A percentile compares a stretch with the other conserved stretches of the same genome.
Evolutionary conservation across 331 rosid genomes (phyloP).

Genomic region (Acacia pycnantha): DNA sequence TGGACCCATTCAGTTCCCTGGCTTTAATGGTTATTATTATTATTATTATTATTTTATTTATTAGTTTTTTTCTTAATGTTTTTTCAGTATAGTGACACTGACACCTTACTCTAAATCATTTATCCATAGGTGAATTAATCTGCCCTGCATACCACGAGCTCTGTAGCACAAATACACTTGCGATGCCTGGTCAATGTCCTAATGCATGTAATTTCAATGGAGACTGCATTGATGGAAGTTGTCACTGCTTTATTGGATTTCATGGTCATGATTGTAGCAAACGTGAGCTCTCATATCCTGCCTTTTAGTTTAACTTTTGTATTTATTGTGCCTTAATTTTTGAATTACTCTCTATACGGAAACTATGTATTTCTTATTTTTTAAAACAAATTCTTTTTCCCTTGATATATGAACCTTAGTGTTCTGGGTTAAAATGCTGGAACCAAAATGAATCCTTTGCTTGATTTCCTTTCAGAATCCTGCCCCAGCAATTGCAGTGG

Average conservation of each 20-base stretch:
- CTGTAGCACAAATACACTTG: slow-evolving; percentile 53
- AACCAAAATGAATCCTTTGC: slow-evolving; percentile 1
- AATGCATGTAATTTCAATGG: slow-evolving; percentile 81
- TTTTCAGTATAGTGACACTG: slow-evolving; percentile 17
- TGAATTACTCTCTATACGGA: not conserved
- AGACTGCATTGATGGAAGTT: slow-evolving; percentile 85
- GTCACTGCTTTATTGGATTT: slow-evolving; percentile 81
- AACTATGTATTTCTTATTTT: not conserved
- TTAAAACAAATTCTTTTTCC: not conserved
- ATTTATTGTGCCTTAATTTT: not conserved
- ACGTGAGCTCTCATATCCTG: slow-evolving; percentile 54
- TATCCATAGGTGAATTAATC: slow-evolving; percentile 64
- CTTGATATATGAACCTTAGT: not conserved
- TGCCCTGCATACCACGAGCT: slow-evolving; percentile 96
- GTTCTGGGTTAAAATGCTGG: not conserved
- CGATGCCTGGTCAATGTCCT: slow-evolving; percentile 73
- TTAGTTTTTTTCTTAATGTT: not conserved
- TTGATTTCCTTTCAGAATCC: slow-evolving; percentile 48
- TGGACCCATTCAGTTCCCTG: slow-evolving; percentile 78
- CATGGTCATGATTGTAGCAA: slow-evolving; percentile 77
- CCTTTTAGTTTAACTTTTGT: slow-evolving; percentile 12
- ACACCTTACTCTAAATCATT: slow-evolving; percentile 7
- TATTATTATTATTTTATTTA: not conserved
- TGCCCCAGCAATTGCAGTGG: slow-evolving; percentile 77
- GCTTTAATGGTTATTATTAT: slow-evolving; percentile 64